These are phyloP conservation scores for Amorphotheca resinae DNA, from an alignment of 495 filamentous ascomycete species.

Conservation along the genomic window DNA sequence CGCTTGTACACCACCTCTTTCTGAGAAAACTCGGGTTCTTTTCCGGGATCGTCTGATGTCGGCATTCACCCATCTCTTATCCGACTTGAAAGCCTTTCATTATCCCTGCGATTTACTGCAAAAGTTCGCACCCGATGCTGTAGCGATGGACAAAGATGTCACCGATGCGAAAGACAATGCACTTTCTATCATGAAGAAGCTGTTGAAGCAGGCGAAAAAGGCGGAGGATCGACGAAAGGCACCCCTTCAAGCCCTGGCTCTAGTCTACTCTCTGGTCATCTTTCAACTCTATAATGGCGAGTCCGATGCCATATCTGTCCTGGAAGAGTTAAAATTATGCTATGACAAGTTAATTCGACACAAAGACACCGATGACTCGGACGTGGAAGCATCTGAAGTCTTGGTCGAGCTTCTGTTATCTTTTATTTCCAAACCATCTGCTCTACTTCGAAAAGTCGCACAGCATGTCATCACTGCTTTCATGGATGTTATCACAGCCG, in stretches of 20 bases:
- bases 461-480: conserved; percentile 79
- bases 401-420: conserved; percentile 79
- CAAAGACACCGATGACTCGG: conserved; percentile 36
- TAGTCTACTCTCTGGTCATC: conserved; percentile 76
- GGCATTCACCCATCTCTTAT: conserved; percentile 53
- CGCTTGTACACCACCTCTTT: conserved; percentile 35
- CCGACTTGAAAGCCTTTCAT: conserved; percentile 42
- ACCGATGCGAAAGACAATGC: conserved; percentile 46
- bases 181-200: conserved; percentile 50
- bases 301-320: conserved; percentile 62
- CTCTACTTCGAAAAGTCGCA: conserved; percentile 72
- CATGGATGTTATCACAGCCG: conserved; percentile 53
- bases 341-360: conserved; percentile 47
- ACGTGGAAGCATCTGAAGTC: conserved; percentile 52
- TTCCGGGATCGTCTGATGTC: conserved; percentile 53
- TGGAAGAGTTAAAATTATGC: conserved; percentile 61
- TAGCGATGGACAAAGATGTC: conserved; percentile 51
- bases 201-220: conserved; percentile 47
- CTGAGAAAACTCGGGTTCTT: conserved; percentile 49
- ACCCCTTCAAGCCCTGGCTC: conserved; percentile 48
- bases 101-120: conserved; percentile 36
- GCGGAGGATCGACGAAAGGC: conserved; percentile 27
- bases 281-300: conserved; percentile 85
- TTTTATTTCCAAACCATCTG: conserved; percentile 76
- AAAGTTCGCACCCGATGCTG: conserved; percentile 36